phyloP scores from a whole-genome alignment of 441 rosid species.

The Croton setiger region DNA sequence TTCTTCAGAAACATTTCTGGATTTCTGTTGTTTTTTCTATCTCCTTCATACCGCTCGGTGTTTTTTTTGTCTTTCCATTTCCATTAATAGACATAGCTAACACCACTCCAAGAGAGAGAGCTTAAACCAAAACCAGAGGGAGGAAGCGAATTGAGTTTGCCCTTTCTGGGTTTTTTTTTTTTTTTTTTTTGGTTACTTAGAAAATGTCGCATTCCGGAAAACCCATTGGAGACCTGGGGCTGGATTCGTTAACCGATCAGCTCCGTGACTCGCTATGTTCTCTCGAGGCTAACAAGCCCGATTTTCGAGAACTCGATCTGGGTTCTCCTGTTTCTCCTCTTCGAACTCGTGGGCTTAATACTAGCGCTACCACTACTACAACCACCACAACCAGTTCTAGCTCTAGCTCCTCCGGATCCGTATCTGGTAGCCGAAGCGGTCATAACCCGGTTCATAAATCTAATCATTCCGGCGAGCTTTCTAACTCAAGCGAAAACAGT shows the following conservation, averaged over 20 bases:
- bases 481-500: slow-evolving; percentile 37
- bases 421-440: slow-evolving; percentile 39
- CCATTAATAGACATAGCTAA: neutral
- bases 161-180: too few species aligned
- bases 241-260: slow-evolving; percentile 39
- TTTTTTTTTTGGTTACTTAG: slow-evolving; percentile 9
- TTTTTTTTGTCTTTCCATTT: neutral
- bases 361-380: slow-evolving; percentile 30
- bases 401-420: slow-evolving; percentile 80
- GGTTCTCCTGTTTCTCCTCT: slow-evolving; percentile 95
- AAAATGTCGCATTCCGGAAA: slow-evolving; percentile 53
- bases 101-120: neutral
- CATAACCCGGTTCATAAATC: slow-evolving; percentile 30
- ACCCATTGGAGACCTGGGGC: slow-evolving; percentile 30
- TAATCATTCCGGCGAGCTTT: slow-evolving; percentile 51
- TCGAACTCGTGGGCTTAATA: slow-evolving; percentile 38
- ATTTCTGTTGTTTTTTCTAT: slow-evolving; percentile 14
- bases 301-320: slow-evolving; percentile 92
- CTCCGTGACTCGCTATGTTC: slow-evolving; percentile 52
- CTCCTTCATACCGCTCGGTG: slow-evolving; percentile 10
- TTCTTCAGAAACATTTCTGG: slow-evolving; percentile 23
- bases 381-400: slow-evolving; percentile 58
- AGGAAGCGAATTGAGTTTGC: neutral
- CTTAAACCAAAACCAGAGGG: neutral
- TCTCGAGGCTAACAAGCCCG: slow-evolving; percentile 75